phyloP scores from a whole-genome alignment of 1,284 basidiomycete genomes.

The Anthracocystis walkeri region DNA sequence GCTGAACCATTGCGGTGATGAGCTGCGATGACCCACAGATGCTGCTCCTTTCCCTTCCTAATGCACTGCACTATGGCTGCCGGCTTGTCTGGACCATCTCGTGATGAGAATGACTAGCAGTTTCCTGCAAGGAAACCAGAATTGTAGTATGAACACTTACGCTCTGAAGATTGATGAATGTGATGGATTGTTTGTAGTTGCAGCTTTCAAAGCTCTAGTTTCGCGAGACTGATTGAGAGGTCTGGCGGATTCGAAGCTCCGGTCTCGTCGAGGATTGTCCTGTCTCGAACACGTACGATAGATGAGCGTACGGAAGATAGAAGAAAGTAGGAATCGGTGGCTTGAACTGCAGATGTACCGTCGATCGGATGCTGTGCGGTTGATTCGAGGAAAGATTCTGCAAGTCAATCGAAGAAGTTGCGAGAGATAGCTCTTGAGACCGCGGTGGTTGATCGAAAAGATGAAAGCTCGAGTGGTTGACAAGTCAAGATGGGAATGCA shows the following conservation, averaged over 20 bases:
- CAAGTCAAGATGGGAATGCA: not conserved
- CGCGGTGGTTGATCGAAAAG: not conserved
- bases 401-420: not conserved
- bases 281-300: not conserved
- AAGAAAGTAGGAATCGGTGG: not conserved
- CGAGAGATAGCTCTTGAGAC: not conserved
- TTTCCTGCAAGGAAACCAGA: not conserved
- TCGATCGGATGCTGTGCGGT: constrained; percentile 3
- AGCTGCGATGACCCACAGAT: not conserved
- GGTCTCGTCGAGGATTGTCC: not conserved
- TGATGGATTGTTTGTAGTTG: not conserved
- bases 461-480: not conserved
- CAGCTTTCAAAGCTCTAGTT: not conserved
- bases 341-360: not conserved
- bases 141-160: not conserved
- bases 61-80: not conserved
- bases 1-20: too few relatives aligned
- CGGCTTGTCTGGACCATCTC: not conserved
- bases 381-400: not conserved
- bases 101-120: not conserved
- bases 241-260: not conserved
- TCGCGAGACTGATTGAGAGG: not conserved
- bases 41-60: not conserved
- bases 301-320: not conserved
- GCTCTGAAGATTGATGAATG: not conserved